Evolutionary conservation across 2,329 filamentous ascomycete species (phyloP), one percentile per base, ranked within the genome.

Genomic region (Aspergillus clavatus): DNA sequence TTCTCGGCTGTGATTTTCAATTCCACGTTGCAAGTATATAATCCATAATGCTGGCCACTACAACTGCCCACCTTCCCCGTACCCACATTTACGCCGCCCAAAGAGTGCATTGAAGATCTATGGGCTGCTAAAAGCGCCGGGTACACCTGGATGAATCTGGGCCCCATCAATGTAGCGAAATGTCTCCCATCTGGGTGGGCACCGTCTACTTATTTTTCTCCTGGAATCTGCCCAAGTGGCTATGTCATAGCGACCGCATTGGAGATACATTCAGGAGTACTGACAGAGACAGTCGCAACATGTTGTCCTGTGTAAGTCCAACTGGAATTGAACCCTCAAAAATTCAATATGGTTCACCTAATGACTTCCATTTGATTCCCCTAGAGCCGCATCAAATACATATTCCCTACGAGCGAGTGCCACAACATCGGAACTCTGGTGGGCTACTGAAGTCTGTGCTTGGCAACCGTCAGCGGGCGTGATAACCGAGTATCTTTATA

Each of bases 251-350:
- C 42, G 3, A 31, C 29, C 11, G 28, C 26, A 11, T 14, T 21
- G 3, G 8, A 38, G 5, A 10, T 19, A 4, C 24, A 10, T 5
- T 14, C 35, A n/a, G 37, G 37, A 3, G 27, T 27, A 4, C 7
- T 40, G 28, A 40, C 42, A 6, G 42, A 45, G 22, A 45, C 37
- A 14, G 22, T n/a, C 14, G 42, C 37, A 14, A 45, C 42, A 12
- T 45, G 42, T 16, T 45, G 37, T 28, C 42, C 42, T 5, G 33
- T 28, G 40, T 42, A 35, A 14, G 40, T 21, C 7, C n/a, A 8
- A 28, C 26, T 28, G 7, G 26, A 4, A 28, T 28, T 5, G 10
- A 28, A 8, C 26, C 8, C 7, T 28, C 26, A 28, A 4, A 12
- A 12, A 12, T 28, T 12, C 10, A 28, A 4, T 12, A 8, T 11